Evolutionary conservation across 2,329 filamentous ascomycete genomes (phyloP).

Genomic region (Neonectria coccinea): DNA sequence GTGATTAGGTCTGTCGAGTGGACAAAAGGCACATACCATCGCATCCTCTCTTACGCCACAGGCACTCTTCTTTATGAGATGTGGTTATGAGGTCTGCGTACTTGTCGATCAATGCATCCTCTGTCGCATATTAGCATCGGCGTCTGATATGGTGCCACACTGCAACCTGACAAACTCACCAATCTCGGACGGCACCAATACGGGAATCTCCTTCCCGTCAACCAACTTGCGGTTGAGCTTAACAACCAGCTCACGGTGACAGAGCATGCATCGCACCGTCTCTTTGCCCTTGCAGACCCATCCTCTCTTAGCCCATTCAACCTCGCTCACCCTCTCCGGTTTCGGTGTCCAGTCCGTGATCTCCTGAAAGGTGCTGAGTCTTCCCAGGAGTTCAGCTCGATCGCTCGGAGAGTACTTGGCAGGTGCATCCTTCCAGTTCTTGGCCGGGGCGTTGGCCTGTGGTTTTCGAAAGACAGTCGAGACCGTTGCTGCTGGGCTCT

Average conservation of each 20-base stretch:
- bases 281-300: constrained; percentile 90
- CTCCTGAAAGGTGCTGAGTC: constrained; percentile 89
- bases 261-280: constrained; percentile 86
- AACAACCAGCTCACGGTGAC: constrained; percentile 85
- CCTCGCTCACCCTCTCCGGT: constrained; percentile 84
- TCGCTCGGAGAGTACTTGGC: constrained; percentile 89
- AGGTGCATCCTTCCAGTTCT: constrained; percentile 42
- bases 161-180: constrained; percentile 44
- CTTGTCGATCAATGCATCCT: constrained; percentile 78
- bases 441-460: constrained; percentile 38
- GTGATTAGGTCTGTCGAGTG: constrained; percentile 34
- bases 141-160: background rate
- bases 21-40: constrained; percentile 68
- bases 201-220: constrained; percentile 66
- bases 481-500: constrained; percentile 40
- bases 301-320: constrained; percentile 93
- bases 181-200: constrained; percentile 70
- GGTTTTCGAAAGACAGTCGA: constrained; percentile 42
- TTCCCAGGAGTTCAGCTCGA: constrained; percentile 81
- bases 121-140: constrained; percentile 49
- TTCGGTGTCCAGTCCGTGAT: constrained; percentile 96
- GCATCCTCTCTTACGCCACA: constrained; percentile 90
- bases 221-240: constrained; percentile 74
- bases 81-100: constrained; percentile 79
- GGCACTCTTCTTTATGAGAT: constrained; percentile 82